Conservation (phyloP, 2,329 filamentous ascomycete species). For the Ambrosiella beaveri region DNA sequence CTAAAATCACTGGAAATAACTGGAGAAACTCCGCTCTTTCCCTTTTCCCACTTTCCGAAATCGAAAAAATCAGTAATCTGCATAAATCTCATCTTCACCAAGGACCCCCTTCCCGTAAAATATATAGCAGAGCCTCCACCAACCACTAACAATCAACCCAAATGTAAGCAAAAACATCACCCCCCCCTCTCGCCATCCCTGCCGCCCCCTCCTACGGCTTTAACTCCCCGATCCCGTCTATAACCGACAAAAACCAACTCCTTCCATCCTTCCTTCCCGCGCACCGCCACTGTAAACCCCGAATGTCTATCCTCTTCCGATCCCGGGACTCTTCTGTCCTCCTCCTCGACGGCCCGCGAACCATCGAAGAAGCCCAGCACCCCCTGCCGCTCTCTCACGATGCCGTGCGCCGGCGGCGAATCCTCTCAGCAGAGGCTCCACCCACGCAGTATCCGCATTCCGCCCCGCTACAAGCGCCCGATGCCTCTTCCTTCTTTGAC, state of each 20-base stretch:
- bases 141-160: not conserved
- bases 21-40: not conserved
- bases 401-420: not conserved
- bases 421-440: not conserved
- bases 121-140: not conserved
- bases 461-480: not conserved
- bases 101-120: no score
- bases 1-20: no score
- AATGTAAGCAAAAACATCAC: not conserved
- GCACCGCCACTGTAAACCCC: conserved; percentile 7
- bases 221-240: not conserved
- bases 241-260: conserved; percentile 7
- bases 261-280: no score
- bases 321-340: conserved; percentile 27
- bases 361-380: conserved; percentile 49
- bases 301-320: conserved; percentile 20
- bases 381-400: conserved; percentile 17
- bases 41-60: not conserved
- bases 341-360: conserved; percentile 52
- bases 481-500: not conserved
- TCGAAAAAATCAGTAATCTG: no score
- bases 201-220: not conserved
- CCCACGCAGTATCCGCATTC: not conserved
- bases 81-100: no score
- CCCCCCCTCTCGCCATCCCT: no score